Conservation (phyloP, 208 protist genomes). For the Leishmania gerbilli region DNA sequence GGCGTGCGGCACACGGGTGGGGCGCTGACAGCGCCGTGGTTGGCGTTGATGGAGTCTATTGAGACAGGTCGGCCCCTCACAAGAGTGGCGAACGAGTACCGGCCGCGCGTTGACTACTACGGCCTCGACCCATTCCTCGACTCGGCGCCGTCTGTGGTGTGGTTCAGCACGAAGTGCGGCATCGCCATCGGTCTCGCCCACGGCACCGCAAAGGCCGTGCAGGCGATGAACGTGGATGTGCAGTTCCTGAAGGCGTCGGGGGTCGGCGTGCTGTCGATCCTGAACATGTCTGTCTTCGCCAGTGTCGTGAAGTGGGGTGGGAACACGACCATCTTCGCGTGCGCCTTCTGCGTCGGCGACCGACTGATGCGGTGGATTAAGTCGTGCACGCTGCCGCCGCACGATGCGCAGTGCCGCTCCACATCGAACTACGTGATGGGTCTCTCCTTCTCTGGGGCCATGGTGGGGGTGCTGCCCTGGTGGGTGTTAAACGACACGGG, state of each 20-base stretch:
- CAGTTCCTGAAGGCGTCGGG: constrained; percentile 83
- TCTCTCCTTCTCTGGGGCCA: constrained; percentile 69
- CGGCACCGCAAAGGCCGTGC: constrained; percentile 60
- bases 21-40: constrained; percentile 49
- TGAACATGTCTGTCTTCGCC: constrained; percentile 84
- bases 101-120: constrained; percentile 78
- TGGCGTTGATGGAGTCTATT: constrained; percentile 63
- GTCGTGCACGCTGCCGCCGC: constrained; percentile 45
- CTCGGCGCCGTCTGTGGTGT: constrained; percentile 70
- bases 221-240: constrained; percentile 81
- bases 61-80: constrained; percentile 67
- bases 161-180: constrained; percentile 84
- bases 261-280: constrained; percentile 75
- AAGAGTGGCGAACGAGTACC: constrained; percentile 75
- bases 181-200: constrained; percentile 79
- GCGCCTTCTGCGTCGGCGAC: constrained; percentile 79
- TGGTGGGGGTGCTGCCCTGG: constrained; percentile 84
- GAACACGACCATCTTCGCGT: constrained; percentile 62
- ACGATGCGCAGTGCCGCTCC: constrained; percentile 68
- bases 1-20: background rate
- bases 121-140: constrained; percentile 82
- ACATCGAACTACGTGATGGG: constrained; percentile 76
- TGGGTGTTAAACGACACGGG: constrained; percentile 78
- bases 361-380: constrained; percentile 53
- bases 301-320: constrained; percentile 87